Evolutionary conservation across 495 filamentous ascomycete species (phyloP).

Genomic region (Immersiella caudata): DNA sequence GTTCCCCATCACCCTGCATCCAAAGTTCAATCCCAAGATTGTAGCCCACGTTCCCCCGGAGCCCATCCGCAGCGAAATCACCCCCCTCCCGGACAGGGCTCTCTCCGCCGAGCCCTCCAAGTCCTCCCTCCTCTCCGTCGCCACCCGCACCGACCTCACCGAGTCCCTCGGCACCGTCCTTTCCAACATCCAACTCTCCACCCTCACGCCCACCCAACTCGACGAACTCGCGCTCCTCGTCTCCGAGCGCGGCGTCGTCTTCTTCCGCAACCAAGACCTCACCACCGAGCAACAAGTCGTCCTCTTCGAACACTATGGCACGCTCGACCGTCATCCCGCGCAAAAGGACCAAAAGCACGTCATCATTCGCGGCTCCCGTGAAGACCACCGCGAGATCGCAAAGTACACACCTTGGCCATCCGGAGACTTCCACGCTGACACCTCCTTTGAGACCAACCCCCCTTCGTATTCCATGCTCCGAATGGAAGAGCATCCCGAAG

Average conservation of each 20-base stretch:
- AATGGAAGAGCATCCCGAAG: slow-evolving; percentile 58
- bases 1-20: slow-evolving; percentile 48
- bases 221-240: slow-evolving; percentile 53
- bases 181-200: slow-evolving; percentile 51
- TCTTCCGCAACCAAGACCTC: slow-evolving; percentile 54
- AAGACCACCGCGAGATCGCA: slow-evolving; percentile 43
- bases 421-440: slow-evolving; percentile 55
- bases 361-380: slow-evolving; percentile 40
- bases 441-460: slow-evolving; percentile 56
- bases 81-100: slow-evolving; percentile 52
- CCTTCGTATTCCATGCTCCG: slow-evolving; percentile 55
- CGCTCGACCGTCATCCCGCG: slow-evolving; percentile 52
- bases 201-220: slow-evolving; percentile 43
- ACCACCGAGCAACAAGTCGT: slow-evolving; percentile 55
- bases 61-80: slow-evolving; percentile 42
- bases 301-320: slow-evolving; percentile 57
- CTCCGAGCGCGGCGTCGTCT: slow-evolving; percentile 51
- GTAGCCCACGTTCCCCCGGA: slow-evolving; percentile 50
- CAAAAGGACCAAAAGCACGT: slow-evolving; percentile 48
- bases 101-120: slow-evolving; percentile 56
- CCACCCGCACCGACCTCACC: slow-evolving; percentile 51
- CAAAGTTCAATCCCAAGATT: slow-evolving; percentile 64
- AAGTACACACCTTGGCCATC: slow-evolving; percentile 46
- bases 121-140: slow-evolving; percentile 50
- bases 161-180: slow-evolving; percentile 56